Base-by-base conservation (phyloP, 164 flowering plant genomes). In the Malania oleifera region DNA sequence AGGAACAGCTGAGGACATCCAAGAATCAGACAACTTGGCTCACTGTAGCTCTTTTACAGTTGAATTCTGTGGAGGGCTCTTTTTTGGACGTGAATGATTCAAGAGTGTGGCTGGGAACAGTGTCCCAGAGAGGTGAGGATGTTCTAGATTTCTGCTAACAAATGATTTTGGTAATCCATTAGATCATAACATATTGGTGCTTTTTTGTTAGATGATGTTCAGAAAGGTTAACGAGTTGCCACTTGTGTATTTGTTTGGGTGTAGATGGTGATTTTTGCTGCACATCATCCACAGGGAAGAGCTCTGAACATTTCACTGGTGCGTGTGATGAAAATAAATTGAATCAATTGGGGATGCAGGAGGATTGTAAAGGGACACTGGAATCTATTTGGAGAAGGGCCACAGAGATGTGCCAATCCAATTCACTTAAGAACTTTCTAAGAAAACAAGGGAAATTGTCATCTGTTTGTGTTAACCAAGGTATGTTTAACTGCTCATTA, bases 1-100 rank as follows among this genome's bases (percentile, higher is more conserved):
- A 93, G 75, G 87, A 89, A 62, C 97, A 93, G 63, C 64, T 89
- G 71, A 78, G 96, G 67, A 66, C 77, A 56, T 82, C 95, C 17
- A 93, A 81, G 62, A 82, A 83, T 62, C 97, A 87, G 68, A 78
- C 80, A 9, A 93, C 97, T 9, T 93, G 98, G 98, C 91, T 93
- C 15, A 93, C 92, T 26, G 98, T 75, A 39, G 96, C 97, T 27
- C 87, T 93, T 15, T 68, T 93, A 52, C 98, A 93, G 73, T 76
- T 93, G 19, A 80, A 87, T 68, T 73, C 83, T 34, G 57, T 60
- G 27, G 89, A 81, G 23, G 62, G 73, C 38, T 67, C 76, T 46
- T 54, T 63, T 48, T 10, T 59, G n/a, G 83, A 82, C 52, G 60
- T 61, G n/a, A 75, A 64, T 67, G 79, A 77, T 58, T 48, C 78